phyloP scores from a whole-genome alignment of 345 rosid species.

The Citrus mangshanensis region DNA sequence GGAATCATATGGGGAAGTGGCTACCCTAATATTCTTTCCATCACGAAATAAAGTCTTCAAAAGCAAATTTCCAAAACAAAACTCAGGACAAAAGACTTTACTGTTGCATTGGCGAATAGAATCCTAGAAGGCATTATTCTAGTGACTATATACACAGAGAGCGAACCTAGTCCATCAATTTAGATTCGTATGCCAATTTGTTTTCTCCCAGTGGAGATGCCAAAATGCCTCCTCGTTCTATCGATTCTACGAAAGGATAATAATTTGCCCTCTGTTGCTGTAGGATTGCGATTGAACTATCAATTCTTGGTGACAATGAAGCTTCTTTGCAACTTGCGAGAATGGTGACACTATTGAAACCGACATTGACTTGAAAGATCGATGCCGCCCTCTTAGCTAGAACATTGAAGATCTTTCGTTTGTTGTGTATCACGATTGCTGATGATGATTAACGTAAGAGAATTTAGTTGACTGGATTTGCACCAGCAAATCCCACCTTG shows the following conservation, averaged over 20 bases:
- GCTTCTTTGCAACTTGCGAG: neutral
- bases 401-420: neutral
- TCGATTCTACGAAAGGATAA: neutral
- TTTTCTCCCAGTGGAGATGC: neutral
- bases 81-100: too few species aligned
- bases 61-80: neutral
- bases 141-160: too few species aligned
- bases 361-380: neutral
- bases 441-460: neutral
- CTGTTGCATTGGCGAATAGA: neutral
- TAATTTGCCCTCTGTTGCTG: neutral
- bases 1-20: neutral
- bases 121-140: neutral
- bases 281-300: neutral
- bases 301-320: constrained; percentile 12
- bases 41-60: neutral
- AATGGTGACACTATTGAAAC: constrained; percentile 15
- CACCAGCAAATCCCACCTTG: too few species aligned
- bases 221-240: neutral
- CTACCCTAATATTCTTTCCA: neutral
- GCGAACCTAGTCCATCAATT: neutral
- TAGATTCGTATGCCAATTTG: neutral
- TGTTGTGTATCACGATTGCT: neutral
- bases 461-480: neutral
- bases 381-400: neutral